phyloP scores from a whole-genome alignment of 2,329 filamentous ascomycete species.

The Chalaropsis thielavioides region DNA sequence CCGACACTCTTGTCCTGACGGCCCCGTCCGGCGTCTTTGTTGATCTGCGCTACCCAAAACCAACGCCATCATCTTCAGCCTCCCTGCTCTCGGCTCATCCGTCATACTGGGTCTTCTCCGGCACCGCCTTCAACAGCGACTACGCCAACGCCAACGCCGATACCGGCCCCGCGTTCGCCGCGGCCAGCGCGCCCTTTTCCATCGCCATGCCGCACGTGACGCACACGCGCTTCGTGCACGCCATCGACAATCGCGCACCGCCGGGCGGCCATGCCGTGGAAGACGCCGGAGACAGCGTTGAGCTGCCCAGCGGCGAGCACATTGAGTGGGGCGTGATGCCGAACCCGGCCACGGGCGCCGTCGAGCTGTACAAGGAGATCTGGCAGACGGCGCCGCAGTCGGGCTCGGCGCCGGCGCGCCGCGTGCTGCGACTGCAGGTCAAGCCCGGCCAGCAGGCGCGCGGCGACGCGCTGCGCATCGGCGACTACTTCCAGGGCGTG shows the following conservation, averaged over 20 bases:
- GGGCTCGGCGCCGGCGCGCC: neutral
- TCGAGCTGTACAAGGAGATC: slow-evolving; percentile 50
- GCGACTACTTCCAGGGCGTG: slow-evolving; percentile 12
- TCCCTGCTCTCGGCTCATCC: neutral
- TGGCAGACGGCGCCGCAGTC: slow-evolving; percentile 31
- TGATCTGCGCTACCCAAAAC: slow-evolving; percentile 39
- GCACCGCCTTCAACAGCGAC: neutral
- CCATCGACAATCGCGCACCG: slow-evolving; percentile 42
- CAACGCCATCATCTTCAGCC: neutral
- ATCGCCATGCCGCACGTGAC: slow-evolving; percentile 16
- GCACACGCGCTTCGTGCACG: slow-evolving; percentile 39
- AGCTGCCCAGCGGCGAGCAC: slow-evolving; percentile 27
- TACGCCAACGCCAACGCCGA: neutral
- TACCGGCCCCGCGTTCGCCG: neutral
- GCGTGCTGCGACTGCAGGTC: neutral
- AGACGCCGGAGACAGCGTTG: slow-evolving; percentile 45
- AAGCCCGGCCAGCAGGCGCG: neutral
- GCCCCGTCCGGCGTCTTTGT: slow-evolving; percentile 43
- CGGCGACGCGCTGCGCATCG: slow-evolving; percentile 5
- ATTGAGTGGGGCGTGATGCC: slow-evolving; percentile 47
- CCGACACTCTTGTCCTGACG: slow-evolving; percentile 45
- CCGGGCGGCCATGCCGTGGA: slow-evolving; percentile 20
- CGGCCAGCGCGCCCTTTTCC: neutral
- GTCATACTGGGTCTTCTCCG: slow-evolving; percentile 12
- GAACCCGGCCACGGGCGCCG: slow-evolving; percentile 38